phyloP scores from a whole-genome alignment of 192 early-diverging fungal species.

The Pilaira anomala region DNA sequence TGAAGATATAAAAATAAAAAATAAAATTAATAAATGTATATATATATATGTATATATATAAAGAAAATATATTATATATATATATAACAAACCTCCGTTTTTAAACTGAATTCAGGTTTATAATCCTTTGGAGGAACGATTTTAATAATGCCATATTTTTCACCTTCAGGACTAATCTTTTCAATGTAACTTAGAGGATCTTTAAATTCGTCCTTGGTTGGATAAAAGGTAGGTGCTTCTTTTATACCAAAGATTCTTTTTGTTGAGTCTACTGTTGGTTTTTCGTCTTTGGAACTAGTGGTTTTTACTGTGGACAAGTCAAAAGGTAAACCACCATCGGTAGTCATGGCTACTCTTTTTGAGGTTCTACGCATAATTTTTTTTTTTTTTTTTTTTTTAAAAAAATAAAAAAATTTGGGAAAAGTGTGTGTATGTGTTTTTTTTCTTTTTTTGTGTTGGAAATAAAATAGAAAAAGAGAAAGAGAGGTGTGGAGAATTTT shows the following conservation, averaged over 20 bases:
- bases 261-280: too few species aligned
- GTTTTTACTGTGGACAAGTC: conserved; percentile 16
- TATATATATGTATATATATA: conserved; percentile 17
- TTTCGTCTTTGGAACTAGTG: background rate
- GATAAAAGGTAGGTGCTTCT: conserved; percentile 77
- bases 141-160: conserved; percentile 85
- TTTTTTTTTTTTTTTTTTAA: background rate
- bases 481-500: background rate
- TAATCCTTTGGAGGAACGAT: conserved; percentile 88
- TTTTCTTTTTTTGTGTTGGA: background rate
- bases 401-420: background rate
- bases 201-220: conserved; percentile 75
- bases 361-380: conserved; percentile 15
- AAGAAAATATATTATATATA: background rate
- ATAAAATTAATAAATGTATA: conserved; percentile 23
- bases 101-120: conserved; percentile 83
- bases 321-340: conserved; percentile 1
- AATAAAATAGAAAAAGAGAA: background rate
- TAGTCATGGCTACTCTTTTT: background rate
- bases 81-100: conserved; percentile 59
- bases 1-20: background rate
- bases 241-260: conserved; percentile 64
- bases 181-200: conserved; percentile 86
- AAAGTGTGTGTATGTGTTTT: background rate
- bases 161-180: conserved; percentile 70